A percentile compares a stretch with the other conserved stretches of the same genome.
These are phyloP conservation scores for Pyrenochaeta sp. DNA, from an alignment of 2,329 filamentous ascomycete genomes.

Conservation along the genomic window DNA sequence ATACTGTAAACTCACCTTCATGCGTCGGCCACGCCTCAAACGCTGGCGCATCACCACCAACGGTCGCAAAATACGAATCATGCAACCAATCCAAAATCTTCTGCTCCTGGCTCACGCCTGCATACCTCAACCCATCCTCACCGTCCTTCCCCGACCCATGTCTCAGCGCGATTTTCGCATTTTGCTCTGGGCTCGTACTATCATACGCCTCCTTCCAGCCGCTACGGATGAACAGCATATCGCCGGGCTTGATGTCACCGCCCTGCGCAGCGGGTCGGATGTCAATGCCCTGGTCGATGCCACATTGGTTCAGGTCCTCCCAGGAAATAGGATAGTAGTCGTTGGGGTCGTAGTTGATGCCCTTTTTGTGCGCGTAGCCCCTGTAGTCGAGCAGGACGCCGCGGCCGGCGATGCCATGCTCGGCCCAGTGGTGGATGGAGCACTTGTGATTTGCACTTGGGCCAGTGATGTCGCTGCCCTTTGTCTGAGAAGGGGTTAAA, in stretches of 20 bases:
- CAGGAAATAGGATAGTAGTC: slow-evolving; percentile 53
- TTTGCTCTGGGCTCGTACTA: slow-evolving; percentile 46
- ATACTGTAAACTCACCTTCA: slow-evolving; percentile 33
- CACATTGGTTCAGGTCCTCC: slow-evolving; percentile 64
- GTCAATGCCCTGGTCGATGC: slow-evolving; percentile 66
- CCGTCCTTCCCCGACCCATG: slow-evolving; percentile 52
- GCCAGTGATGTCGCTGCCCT: slow-evolving; percentile 51
- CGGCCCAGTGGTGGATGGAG: slow-evolving; percentile 55
- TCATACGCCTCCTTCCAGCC: slow-evolving; percentile 69
- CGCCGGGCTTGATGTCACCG: slow-evolving; percentile 65
- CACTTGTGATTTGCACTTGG: slow-evolving; percentile 53
- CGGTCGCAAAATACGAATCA: slow-evolving; percentile 72
- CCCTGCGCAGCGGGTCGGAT: slow-evolving; percentile 64
- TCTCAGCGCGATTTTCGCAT: slow-evolving; percentile 49
- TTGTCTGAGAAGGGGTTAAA: slow-evolving; percentile 31
- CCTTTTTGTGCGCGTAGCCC: slow-evolving; percentile 51
- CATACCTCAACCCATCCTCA: slow-evolving; percentile 53
- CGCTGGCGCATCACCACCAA: slow-evolving; percentile 67
- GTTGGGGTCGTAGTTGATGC: slow-evolving; percentile 52
- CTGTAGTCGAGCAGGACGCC: slow-evolving; percentile 55
- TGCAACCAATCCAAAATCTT: slow-evolving; percentile 71
- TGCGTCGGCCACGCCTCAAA: slow-evolving; percentile 71
- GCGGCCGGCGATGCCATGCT: slow-evolving; percentile 55
- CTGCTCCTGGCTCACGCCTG: slow-evolving; percentile 61
- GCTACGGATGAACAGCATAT: slow-evolving; percentile 71